These are phyloP conservation scores for Apiosordaria backusii DNA, from an alignment of 495 filamentous ascomycete genomes.

Conservation along the genomic window DNA sequence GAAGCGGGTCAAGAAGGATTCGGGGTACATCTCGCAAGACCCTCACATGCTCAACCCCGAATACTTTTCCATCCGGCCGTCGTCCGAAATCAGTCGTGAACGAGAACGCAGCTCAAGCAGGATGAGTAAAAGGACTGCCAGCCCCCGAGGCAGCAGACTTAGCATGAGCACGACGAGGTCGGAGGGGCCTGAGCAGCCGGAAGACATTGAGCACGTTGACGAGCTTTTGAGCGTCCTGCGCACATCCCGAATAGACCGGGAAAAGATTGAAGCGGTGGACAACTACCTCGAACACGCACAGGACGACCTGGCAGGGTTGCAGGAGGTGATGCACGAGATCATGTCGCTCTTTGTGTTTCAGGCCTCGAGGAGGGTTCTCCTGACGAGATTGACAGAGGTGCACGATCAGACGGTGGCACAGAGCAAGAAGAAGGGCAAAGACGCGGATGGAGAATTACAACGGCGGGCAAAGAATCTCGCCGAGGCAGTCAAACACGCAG, in stretches of 20 bases:
- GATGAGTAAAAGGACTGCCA: constrained; percentile 21
- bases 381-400: constrained; percentile 60
- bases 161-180: constrained; percentile 24
- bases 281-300: constrained; percentile 75
- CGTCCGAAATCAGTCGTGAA: constrained; percentile 34
- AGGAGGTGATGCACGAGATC: constrained; percentile 75
- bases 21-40: constrained; percentile 36
- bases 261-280: constrained; percentile 77
- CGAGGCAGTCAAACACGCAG: constrained; percentile 58
- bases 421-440: constrained; percentile 11
- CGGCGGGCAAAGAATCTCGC: constrained; percentile 51
- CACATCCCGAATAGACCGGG: constrained; percentile 73
- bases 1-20: constrained; percentile 63
- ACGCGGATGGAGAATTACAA: constrained; percentile 21
- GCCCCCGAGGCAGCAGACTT: constrained; percentile 21
- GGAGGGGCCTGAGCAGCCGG: constrained; percentile 12
- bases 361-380: constrained; percentile 72
- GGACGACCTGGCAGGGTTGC: constrained; percentile 75
- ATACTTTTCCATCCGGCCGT: constrained; percentile 77
- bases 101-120: constrained; percentile 22
- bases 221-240: constrained; percentile 62
- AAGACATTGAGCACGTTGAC: constrained; percentile 61
- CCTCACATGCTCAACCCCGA: constrained; percentile 70
- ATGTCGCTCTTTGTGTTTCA: constrained; percentile 88
- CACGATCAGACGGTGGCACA: constrained; percentile 50